Evolutionary conservation across 768 basidiomycete species (phyloP).

Genomic region (Collybiopsis confluens): DNA sequence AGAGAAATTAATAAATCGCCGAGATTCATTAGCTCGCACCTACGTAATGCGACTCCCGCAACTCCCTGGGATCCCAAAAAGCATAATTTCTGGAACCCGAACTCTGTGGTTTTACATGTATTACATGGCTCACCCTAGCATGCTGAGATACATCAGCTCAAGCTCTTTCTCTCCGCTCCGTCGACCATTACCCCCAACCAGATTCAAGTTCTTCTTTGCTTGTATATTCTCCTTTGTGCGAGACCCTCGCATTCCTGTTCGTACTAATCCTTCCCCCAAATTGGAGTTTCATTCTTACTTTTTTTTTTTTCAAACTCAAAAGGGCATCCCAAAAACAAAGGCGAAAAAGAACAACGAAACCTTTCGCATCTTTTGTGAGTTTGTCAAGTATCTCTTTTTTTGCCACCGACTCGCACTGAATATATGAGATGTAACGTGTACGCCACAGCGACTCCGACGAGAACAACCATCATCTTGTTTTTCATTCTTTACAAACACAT

Average conservation of each 20-base stretch:
- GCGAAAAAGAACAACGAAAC: too few species aligned
- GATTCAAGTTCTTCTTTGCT: background rate
- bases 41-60: slow-evolving; percentile 4
- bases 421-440: too few species aligned
- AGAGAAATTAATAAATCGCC: background rate
- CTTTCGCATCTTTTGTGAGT: too few species aligned
- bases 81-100: background rate
- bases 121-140: background rate
- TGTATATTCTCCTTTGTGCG: background rate
- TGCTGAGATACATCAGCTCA: background rate
- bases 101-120: background rate
- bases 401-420: too few species aligned
- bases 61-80: background rate
- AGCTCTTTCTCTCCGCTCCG: background rate
- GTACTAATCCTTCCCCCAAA: background rate
- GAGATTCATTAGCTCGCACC: too few species aligned
- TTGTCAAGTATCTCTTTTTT: too few species aligned
- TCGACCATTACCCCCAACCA: slow-evolving; percentile 6
- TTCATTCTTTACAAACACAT: background rate
- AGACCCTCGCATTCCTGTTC: too few species aligned
- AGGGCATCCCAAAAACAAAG: too few species aligned
- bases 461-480: background rate
- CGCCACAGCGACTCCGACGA: background rate
- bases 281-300: background rate
- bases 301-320: too few species aligned